Base-by-base conservation (phyloP, 441 rosid genomes). In the Mallotus repandus region DNA sequence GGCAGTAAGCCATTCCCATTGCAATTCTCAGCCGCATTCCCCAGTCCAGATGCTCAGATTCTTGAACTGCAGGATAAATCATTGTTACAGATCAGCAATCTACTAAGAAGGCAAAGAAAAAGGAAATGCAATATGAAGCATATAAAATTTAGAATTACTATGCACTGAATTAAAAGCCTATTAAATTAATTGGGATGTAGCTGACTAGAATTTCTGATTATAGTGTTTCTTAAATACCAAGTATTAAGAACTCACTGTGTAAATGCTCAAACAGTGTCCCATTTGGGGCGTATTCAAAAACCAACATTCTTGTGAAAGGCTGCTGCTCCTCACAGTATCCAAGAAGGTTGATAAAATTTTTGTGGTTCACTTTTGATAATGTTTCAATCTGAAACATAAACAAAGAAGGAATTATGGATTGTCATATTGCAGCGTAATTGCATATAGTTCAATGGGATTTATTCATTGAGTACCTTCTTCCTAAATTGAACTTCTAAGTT, bases 231-330 rank as follows among this genome's bases (percentile, higher is more conserved):
- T 38, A 15, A 43, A 13, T 56, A n/a, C 48, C 18, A 55, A 41
- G 48, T 25, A 19, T 56, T 59, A 68, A 65, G 60, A 48, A 81
- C 97, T 91, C 65, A 96, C 99, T 63, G 69, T 96, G 96, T 69
- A 96, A 86, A 86, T 96, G 98, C 84, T 96, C 99, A 55, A 85
- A 93, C 75, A 96, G 94, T 9, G 92, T 89, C 80, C 99, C 99
- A 73, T 90, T 96, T 35, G 98, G 94, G 64, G 98, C 96, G 75
- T 96, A 96, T 84, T 96, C 98, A 50, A 91, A 96, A 76, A 96
- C 92, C 87, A 96, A 86, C 97, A 91, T 91, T 81, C 97, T 85
- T 5, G 89, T 83, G 85, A 96, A 93, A 67, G 97, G 97, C 77
- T 84, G 83, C 55, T 93, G 84, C 83, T 90, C 93, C 80, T 87